Conservation (phyloP, 2,329 filamentous ascomycete species). For the Colletotrichum tofieldiae region DNA sequence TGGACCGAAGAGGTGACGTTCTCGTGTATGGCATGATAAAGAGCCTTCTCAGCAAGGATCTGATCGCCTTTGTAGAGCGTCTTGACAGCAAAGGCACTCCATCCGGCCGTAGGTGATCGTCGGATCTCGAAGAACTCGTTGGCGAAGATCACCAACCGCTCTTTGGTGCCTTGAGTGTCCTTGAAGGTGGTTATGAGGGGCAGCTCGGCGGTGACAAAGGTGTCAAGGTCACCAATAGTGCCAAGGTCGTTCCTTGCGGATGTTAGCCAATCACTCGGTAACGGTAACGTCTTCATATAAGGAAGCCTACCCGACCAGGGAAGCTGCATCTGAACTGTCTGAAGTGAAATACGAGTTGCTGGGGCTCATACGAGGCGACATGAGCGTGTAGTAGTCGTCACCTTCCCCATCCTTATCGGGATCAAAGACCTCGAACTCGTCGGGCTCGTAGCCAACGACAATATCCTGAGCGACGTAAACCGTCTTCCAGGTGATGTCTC, state of each 20-base stretch:
- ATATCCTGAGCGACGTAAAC: background rate
- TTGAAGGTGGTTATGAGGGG: background rate
- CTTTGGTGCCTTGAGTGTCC: accelerated
- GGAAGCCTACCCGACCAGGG: background rate
- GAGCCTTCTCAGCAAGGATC: slow-evolving; percentile 62
- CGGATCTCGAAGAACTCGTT: slow-evolving; percentile 61
- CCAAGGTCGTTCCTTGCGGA: background rate
- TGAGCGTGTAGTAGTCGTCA: background rate
- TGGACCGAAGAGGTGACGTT: slow-evolving; percentile 7
- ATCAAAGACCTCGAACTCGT: background rate
- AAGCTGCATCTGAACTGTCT: background rate
- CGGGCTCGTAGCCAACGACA: background rate
- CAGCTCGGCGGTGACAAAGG: background rate
- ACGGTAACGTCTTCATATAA: background rate
- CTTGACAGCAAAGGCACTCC: slow-evolving; percentile 62
- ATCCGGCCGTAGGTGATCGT: slow-evolving; percentile 59
- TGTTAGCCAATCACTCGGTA: background rate
- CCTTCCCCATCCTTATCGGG: background rate
- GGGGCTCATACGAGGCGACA: too few relatives aligned
- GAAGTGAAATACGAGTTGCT: background rate
- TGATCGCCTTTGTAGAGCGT: slow-evolving; percentile 56
- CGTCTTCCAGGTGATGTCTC: slow-evolving; percentile 32
- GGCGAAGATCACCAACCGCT: slow-evolving; percentile 46
- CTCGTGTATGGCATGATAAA: slow-evolving; percentile 53
- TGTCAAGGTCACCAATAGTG: accelerated